phyloP scores from a whole-genome alignment of 140 eudicot genomes.

The Ambrosia hybrid region DNA sequence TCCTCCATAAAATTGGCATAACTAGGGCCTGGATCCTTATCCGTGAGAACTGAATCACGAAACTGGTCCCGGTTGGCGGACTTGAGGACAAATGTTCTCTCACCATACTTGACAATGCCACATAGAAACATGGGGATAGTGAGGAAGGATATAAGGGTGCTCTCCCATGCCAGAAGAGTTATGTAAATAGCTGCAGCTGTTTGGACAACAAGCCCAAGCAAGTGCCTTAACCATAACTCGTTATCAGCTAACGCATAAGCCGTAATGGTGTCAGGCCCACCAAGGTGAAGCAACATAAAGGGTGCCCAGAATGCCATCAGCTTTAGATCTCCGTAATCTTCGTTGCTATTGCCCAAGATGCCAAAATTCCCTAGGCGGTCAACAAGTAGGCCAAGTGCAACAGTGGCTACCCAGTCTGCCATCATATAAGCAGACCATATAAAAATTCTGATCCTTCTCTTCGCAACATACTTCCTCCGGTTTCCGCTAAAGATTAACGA shows the following conservation, averaged over 20 bases:
- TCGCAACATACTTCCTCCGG: constrained; percentile 32
- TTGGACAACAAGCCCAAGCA: no score
- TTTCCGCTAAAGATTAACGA: constrained; percentile 34
- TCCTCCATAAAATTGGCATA: constrained; percentile 31
- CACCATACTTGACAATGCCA: constrained; percentile 17
- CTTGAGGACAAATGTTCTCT: constrained; percentile 25
- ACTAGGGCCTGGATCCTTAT: constrained; percentile 23
- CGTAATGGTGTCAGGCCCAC: no score
- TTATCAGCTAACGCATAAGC: no score
- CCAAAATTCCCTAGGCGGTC: constrained; percentile 21
- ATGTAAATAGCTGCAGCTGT: no score
- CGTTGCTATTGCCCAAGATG: neutral
- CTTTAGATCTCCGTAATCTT: constrained; percentile 3
- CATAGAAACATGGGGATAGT: constrained; percentile 23
- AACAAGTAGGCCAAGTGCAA: constrained; percentile 47
- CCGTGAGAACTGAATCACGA: constrained; percentile 17
- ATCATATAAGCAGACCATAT: constrained; percentile 47
- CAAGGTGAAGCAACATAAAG: constrained; percentile 30
- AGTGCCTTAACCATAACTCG: no score
- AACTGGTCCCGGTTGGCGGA: constrained; percentile 29
- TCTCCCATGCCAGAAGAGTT: no score
- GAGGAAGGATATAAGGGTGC: constrained; percentile 31
- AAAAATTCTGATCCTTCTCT: constrained; percentile 24
- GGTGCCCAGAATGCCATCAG: constrained; percentile 56
- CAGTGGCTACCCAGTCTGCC: constrained; percentile 57